Conservation (phyloP, 176 grass and related monocot species). For the Eremochloa ophiuroides region DNA sequence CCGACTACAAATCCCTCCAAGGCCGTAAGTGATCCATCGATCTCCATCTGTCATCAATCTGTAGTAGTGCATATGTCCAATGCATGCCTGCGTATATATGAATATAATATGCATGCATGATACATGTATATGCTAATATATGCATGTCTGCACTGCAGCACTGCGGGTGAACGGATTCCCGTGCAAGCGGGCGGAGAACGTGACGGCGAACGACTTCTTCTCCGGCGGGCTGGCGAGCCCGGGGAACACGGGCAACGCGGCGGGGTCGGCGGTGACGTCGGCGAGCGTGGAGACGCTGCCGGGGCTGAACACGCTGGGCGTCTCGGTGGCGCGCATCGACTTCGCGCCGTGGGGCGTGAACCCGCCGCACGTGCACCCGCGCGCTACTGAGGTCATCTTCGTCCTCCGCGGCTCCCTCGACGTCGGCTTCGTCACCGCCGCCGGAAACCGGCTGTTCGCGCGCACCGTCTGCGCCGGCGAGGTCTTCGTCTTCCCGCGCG, state of each 20-base stretch:
- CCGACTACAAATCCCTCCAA: constrained; percentile 49
- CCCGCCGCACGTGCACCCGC: constrained; percentile 73
- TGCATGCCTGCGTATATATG: too few species aligned
- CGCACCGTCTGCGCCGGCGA: constrained; percentile 52
- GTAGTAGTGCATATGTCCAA: too few species aligned
- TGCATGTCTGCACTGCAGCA: constrained; percentile 14
- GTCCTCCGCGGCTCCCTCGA: constrained; percentile 57
- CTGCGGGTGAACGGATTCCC: constrained; percentile 65
- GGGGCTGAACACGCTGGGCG: constrained; percentile 63
- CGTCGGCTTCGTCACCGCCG: constrained; percentile 70
- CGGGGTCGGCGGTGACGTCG: constrained; percentile 36
- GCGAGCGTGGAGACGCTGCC: constrained; percentile 52
- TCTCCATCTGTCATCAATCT: too few species aligned
- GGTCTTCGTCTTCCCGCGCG: constrained; percentile 56
- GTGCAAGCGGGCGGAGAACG: constrained; percentile 56
- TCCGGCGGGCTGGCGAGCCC: constrained; percentile 18
- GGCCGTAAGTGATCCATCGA: constrained; percentile 44
- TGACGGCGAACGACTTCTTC: constrained; percentile 62
- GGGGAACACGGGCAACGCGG: constrained; percentile 36
- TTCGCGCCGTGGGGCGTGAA: constrained; percentile 51
- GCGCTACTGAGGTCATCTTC: constrained; percentile 67
- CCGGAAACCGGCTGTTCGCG: constrained; percentile 36
- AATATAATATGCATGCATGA: too few species aligned
- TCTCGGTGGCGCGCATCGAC: constrained; percentile 66
- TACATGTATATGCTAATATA: too few species aligned